Base-by-base conservation (phyloP, 208 protist species). In the Hexamita inflata region DNA sequence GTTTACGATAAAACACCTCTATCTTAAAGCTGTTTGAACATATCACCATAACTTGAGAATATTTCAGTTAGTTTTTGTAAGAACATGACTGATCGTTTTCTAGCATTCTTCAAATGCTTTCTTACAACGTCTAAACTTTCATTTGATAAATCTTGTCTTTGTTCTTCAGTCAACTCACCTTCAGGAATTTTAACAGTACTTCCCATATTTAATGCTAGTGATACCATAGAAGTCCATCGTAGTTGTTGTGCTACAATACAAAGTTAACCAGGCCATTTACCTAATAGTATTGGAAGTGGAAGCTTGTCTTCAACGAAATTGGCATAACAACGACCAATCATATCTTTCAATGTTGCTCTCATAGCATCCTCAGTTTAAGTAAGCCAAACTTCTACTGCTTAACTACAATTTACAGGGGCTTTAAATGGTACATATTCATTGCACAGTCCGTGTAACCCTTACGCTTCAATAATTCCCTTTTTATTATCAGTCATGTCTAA, bases 381-480 rank as follows among this genome's bases (percentile, higher is more conserved):
- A 66, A 96, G 82, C 92, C 92, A 96, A 42, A 83, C 80, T 84
- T 96, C 91, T 30, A 96, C 92, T 0, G 90, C 28, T 45, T 75
- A 73, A 28, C 93, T 90, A 38, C 92, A 85, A 74, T 85, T 84
- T 35, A 95, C 86, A 29, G 87, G 59, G 1, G 84, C 85, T 58
- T 78, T 74, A 73, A 96, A 95, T 2, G 86, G 74, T n/a, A 96
- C 90, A 70, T 83, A 76, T 86, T 97, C 94, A 32, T 89, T 90
- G 75, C 95, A 92, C 28, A 89, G 81, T 0, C 80, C 80, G 30
- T 76, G 41, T 83, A 89, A 87, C 13, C 78, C 81, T 9, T 77
- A 30, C 24, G 80, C 83, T 45, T 53, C 26, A 49, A 85, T 75
- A 32, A 38, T 60, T 61, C 15, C n/a, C 68, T 28, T 28, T 9